Base-by-base conservation (phyloP, 2,329 filamentous ascomycete species). In the Pseudogymnoascus sp. region DNA sequence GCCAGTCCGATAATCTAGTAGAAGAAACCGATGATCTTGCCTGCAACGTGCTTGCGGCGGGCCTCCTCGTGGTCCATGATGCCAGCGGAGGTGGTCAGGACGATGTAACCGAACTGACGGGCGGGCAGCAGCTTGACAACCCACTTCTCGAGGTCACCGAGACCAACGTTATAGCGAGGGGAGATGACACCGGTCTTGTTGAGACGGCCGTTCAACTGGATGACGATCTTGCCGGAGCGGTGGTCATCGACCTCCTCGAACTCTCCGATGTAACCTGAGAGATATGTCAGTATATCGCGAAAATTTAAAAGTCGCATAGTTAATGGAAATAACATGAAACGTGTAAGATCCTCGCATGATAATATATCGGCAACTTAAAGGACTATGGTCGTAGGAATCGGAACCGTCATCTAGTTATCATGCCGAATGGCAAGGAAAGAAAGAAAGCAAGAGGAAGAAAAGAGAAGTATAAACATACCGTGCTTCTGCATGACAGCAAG, bases 1-100 rank as follows among this genome's bases (percentile, higher is more conserved):
- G 64, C 64, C 40, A 40, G 16, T 66, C 42, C n/a, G 28, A 59
- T 56, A 40, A 11, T 77, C 78, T 94, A 97, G 86, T 97, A 97
- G 86, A 97, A 97, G 89, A 97, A 99, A 75, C 94, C 94, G 74
- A 97, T 91, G 81, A 99, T 91, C 88, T 99, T 99, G 82, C 94
- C 94, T 73, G 93, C 88, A 77, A 97, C 94, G 84, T 99, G 94
- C 88, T 97, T 97, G 80, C 94, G 86, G 78, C 94, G 86, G 73
- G 94, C 94, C 88, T 99, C 94, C 86, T 99, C 94, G 84, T 99
- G 94, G 84, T 99, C 94, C 93, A 99, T 97, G 81, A 99, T 99
- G 80, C 94, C 94, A 69, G 94, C 92, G 66, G 92, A 97, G 81
- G 94, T 99, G 80, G 94, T 99, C 75, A 99, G 89, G 81, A 99